Base-by-base conservation (phyloP, 164 flowering plant species). In the Euptelea pleiosperma region DNA sequence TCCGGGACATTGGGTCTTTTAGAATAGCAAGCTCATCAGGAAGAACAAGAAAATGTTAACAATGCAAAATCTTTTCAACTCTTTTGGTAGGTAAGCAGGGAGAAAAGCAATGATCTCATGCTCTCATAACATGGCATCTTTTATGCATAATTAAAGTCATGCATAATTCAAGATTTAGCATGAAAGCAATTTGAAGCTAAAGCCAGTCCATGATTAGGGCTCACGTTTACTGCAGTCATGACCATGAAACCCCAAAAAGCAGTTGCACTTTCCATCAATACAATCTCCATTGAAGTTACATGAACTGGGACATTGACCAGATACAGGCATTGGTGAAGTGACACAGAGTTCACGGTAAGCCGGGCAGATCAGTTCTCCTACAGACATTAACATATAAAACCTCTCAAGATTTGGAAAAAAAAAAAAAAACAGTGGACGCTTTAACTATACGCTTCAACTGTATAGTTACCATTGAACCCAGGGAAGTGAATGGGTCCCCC, bases 241-340 rank as follows among this genome's bases (percentile, higher is more conserved):
- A 33, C 97, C 97, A 67, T 81, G 79, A 66, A 83, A 94, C n/a
- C 97, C 99, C 15, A 82, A 73, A 75, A 94, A 88, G 73, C 99
- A 94, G 51, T 64, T 72, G 55, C 99, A 94, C 67, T 49, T 82
- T 58, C 96, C 96, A 58, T 84, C 78, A 54, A 85, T 55, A 61
- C 99, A 94, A 37, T 91, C 97, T 37, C 99, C 99, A 69, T 86
- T 89, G 72, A 81, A 84, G 66, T 63, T 73, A 62, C 98, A 92
- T 16, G 91, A 85, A 57, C 67, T 73, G 46, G 90, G 84, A 61
- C 98, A 92, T 44, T 87, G 86, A 45, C 82, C 82, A 61, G 79
- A 45, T 29, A 69, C 63, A 25, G 77, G 68, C 29, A 68, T 61
- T 30, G 77, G 68, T 28, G 47, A 62, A 10, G 60, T 69, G 61